Conservation (phyloP, 192 early-diverging fungal genomes). For the Coemansia furcata region DNA sequence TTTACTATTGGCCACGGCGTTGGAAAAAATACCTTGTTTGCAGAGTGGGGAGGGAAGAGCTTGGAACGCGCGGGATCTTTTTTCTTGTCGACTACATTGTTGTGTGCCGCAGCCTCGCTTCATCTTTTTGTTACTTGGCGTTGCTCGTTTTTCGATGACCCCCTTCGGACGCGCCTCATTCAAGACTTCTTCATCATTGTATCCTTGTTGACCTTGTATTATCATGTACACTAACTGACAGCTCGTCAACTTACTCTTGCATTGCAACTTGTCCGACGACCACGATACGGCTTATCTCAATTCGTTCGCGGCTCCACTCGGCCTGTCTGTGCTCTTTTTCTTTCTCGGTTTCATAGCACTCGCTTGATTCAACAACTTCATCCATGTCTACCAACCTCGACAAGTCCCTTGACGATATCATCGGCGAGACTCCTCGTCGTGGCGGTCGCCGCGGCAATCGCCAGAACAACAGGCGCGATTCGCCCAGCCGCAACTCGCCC, state of each 20-base stretch:
- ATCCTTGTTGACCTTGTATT: slow-evolving; percentile 1
- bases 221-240: neutral
- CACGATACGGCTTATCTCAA: neutral
- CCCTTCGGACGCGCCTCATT: neutral
- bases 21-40: neutral
- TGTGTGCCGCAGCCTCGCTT: neutral
- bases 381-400: slow-evolving; percentile 49
- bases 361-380: neutral
- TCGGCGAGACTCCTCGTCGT: slow-evolving; percentile 29
- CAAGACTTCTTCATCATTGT: neutral
- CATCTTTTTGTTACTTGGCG: neutral
- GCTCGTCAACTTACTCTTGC: neutral
- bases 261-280: neutral
- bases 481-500: slow-evolving; percentile 38
- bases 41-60: slow-evolving; percentile 1
- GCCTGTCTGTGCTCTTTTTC: neutral
- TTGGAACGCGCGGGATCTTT: neutral
- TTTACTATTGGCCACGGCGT: neutral
- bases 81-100: neutral
- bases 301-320: neutral
- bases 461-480: slow-evolving; percentile 10
- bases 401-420: slow-evolving; percentile 53
- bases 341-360: slow-evolving; percentile 4
- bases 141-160: neutral
- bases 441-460: slow-evolving; percentile 20